Base-by-base conservation (phyloP, 106 monocot species). In the Allium sativum region DNA sequence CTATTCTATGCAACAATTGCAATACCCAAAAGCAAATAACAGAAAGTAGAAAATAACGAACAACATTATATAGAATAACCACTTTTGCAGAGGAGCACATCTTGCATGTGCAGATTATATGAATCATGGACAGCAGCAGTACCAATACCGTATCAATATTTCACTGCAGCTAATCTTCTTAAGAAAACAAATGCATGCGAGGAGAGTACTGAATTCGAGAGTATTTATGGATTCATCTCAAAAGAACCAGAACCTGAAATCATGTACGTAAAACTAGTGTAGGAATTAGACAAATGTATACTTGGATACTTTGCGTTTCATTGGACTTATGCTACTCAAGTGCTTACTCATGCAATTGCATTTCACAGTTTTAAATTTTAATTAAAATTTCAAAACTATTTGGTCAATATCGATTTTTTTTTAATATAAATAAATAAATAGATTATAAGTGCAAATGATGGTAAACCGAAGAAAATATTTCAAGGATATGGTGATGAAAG, bases 231-330 rank as follows among this genome's bases (percentile, higher is more conserved):
- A 45, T 84, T 79, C 77, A 76, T 96, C 41, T 75, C 78, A 10
- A 70, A 55, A 9, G 65, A 72, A 10, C 58, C 56, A 18, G 66
- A 87, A 43, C 44, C 79, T 17, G 95, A 80, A 45, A n/a, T 74
- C 10, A 53, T 87, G 40, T 87, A 73, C 69, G 75, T 65, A 54
- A 80, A 91, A 65, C 71, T 96, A 42, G 72, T 90, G 4, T 84
- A 91, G 15, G 95, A 96, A 71, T 62, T 96, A 7, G 95, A 96
- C 58, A 84, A 71, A 79, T 96, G 95, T 67, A 84, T 96, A 21
- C 78, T 96, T 44, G 84, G 77, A 8, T 96, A 96, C 68, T 90
- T 96, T 68, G 81, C 79, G 7, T 96, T 87, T 70, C 90, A 95
- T 44, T 95, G 95, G 95, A 59, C 16, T 41, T 79, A 95, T 61